phyloP scores from a whole-genome alignment of 2,329 filamentous ascomycete genomes.

The Coleophoma cylindrospora region DNA sequence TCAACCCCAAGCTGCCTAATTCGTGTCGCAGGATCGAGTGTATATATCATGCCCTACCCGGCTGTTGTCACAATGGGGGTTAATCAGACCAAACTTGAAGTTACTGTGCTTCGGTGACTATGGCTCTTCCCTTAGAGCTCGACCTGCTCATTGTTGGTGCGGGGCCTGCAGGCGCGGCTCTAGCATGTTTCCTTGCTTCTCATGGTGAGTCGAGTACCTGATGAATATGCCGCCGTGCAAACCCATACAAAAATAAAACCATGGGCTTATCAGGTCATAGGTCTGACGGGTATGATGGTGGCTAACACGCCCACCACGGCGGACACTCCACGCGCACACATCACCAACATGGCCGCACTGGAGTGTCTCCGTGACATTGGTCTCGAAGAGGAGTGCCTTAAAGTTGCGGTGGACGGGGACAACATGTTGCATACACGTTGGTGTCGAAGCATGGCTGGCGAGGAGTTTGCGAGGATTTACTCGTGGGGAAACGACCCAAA shows the following conservation, averaged over 20 bases:
- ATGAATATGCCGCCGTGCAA: background rate
- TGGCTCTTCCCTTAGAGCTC: conserved; percentile 22
- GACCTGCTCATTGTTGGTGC: conserved; percentile 45
- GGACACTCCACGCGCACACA: conserved; percentile 53
- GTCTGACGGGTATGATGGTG: conserved; percentile 48
- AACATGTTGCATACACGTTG: conserved; percentile 47
- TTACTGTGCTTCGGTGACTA: background rate
- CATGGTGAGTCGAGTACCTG: conserved; percentile 31
- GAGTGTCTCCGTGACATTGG: conserved; percentile 50
- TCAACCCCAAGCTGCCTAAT: background rate
- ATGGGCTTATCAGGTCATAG: conserved; percentile 19
- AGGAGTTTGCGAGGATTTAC: conserved; percentile 43
- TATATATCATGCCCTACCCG: background rate
- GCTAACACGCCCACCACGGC: conserved; percentile 43
- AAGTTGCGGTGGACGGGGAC: conserved; percentile 31
- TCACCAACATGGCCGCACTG: conserved; percentile 52
- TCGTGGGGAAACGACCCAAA: conserved; percentile 46
- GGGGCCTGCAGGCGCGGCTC: conserved; percentile 47
- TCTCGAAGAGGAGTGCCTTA: conserved; percentile 35
- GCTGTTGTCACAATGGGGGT: background rate
- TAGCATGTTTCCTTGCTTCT: conserved; percentile 47
- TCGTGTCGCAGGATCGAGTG: background rate
- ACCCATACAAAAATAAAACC: background rate
- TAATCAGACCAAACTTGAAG: background rate
- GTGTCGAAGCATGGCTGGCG: conserved; percentile 46